Base-by-base conservation (phyloP, 2,329 filamentous ascomycete genomes). In the Zymoseptoria passerinii region DNA sequence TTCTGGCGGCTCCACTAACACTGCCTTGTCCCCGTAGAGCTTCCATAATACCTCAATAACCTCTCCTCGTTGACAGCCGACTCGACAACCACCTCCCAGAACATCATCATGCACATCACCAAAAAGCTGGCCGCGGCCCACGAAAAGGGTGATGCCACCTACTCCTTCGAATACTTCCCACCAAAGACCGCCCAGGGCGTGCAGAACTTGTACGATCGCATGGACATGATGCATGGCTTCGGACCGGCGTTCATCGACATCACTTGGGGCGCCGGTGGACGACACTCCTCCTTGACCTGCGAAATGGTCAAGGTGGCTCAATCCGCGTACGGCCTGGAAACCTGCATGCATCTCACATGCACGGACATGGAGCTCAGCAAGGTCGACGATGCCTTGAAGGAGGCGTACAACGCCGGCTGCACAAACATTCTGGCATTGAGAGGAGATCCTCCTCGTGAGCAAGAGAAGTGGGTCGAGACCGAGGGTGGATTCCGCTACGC, bases 91-190 rank as follows among this genome's bases (percentile, higher is more conserved):
- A n/a, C 29, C 28, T 50, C n/a, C 44, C 10, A 44, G 16, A 48
- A 28, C 8, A 10, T 44, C 19, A 50, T 58, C 65, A 97, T 99
- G 92, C 94, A 97, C 78, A 92, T 99, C 81, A 89, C 87, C 67
- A 85, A 94, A 69, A 96, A 96, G 81, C 82, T 99, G 70, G 80
- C 83, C 67, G 88, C 92, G 68, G 86, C 92, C 75, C 85, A 91
- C 76, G 82, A 83, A 77, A 84, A 86, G 70, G 85, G 86, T 72
- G 83, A 88, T 70, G 88, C 92, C 58, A 94, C 91, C 72, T 96
- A 96, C 81, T 99, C 94, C 60, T 99, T 99, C 79, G 94, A 99
- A 76, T 99, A 96, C 81, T 99, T 99, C 77, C 94, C 94, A 54
- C 94, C 94, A 48, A 99, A 99, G 80, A 99, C 94, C 7, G 88